Evolutionary conservation across 2,329 filamentous ascomycete species (phyloP).

Genomic region (Blastomyces parvus): DNA sequence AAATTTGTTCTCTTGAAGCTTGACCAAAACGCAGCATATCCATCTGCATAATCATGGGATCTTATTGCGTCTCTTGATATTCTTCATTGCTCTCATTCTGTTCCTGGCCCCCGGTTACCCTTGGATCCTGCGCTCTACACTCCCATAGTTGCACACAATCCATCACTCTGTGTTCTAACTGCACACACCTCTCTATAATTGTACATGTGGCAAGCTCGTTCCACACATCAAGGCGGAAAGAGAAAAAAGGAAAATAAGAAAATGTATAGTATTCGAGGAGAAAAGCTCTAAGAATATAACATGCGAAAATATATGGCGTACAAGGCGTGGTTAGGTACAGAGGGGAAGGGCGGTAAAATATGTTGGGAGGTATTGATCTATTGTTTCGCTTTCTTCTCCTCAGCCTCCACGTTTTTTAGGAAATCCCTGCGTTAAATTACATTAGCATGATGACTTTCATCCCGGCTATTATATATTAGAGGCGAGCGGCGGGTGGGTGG

Average conservation of each 20-base stretch:
- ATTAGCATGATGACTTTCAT: not conserved
- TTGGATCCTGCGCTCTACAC: not conserved
- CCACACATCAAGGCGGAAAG: not conserved
- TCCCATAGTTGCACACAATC: not conserved
- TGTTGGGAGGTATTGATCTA: not conserved
- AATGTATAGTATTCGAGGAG: not conserved
- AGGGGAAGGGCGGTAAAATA: not conserved
- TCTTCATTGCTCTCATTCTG: too few relatives aligned
- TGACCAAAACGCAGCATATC: not conserved
- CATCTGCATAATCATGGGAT: not conserved
- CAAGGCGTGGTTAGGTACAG: not conserved
- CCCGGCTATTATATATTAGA: not conserved
- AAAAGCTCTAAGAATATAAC: not conserved
- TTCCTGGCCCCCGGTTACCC: not conserved
- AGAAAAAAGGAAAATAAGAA: not conserved
- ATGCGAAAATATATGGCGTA: slow-evolving; percentile 4
- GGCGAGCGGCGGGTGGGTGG: not conserved
- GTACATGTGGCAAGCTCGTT: not conserved
- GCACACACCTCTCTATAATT: not conserved
- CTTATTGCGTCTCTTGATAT: not conserved
- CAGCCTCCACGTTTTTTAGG: slow-evolving; percentile 41
- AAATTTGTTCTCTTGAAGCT: not conserved
- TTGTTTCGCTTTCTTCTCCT: slow-evolving; percentile 34
- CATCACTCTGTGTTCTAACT: not conserved
- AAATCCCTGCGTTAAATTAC: slow-evolving; percentile 35